A percentile compares a stretch with the other conserved stretches of the same genome.
phyloP scores from a whole-genome alignment of 805 yeast species.

The Candida broadrunensis region DNA sequence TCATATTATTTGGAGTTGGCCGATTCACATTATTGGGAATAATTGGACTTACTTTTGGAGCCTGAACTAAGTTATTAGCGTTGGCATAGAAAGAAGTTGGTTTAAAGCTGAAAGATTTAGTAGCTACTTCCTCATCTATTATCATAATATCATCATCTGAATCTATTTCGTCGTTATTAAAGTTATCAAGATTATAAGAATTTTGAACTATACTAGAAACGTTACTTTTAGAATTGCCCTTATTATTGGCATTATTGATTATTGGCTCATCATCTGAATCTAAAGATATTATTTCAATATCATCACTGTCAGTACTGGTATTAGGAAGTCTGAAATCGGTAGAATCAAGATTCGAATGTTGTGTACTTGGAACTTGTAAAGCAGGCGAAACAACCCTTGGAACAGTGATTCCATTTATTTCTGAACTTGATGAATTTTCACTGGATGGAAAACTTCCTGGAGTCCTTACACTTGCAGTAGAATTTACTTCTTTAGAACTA shows the following conservation, averaged over 20 bases:
- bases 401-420: too few relatives aligned
- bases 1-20: too few relatives aligned
- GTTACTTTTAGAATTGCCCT: not conserved
- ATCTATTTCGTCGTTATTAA: not conserved
- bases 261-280: slow-evolving; percentile 3
- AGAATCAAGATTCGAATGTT: not conserved
- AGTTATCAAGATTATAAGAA: not conserved
- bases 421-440: too few relatives aligned
- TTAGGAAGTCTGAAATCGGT: too few relatives aligned
- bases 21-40: too few relatives aligned
- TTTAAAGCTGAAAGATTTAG: not conserved
- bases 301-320: not conserved
- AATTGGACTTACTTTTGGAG: too few relatives aligned
- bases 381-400: too few relatives aligned
- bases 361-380: not conserved
- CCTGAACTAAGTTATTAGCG: too few relatives aligned
- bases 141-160: slow-evolving; percentile 1
- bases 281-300: slow-evolving; percentile 3
- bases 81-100: too few relatives aligned
- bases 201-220: not conserved
- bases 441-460: too few relatives aligned
- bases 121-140: not conserved
- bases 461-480: too few relatives aligned
- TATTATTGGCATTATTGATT: not conserved
- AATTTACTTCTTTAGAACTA: too few relatives aligned